Evolutionary conservation across 495 filamentous ascomycete species (phyloP), one percentile per base, ranked within the genome.

Genomic region (Penicillium maclennaniae): DNA sequence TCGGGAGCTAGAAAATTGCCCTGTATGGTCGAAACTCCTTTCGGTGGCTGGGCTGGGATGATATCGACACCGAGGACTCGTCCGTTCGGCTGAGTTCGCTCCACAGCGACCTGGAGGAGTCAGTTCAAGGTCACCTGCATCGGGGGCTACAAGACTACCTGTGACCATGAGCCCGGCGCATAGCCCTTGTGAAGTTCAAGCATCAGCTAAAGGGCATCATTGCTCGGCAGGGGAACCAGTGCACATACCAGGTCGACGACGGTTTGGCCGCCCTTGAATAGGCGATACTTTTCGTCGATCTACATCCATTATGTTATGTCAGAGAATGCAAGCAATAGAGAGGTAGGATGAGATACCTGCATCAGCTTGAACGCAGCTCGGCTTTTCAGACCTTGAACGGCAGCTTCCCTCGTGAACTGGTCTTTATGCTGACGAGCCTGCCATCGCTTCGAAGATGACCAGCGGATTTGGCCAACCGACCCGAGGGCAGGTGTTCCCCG

Each of bases 81-180:
- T 0, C 93, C 92, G 40, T 78, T 67, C 0, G 93, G 92, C 48
- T 78, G 70, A 3, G 88, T 95, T 6, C 81, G 80, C 50, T 86
- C 85, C 3, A 88, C 73, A 7, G 93, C 95, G n/a, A 97, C 91
- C 87, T 89, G 49, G 28, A 55, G 43, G 55, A 19, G 12, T 23
- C 14, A 34, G 16, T 4, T 15, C 3, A 17, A 6, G 8, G 1
- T 26, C n/a, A 26, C 19, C 9, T 17, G 31, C 3, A 14, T 14
- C 8, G 10, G 10, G 10, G 15, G 10, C 9, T 34, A 34, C 31
- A 14, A 14, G 15, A 10, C 8, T 34, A 90, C 87, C 73, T 98
- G 91, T 36, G 90, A 95, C 93, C 93, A 98, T 19, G 83, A 86
- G 0, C 95, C 93, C 15, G 93, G 93, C 6, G 93, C 93, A 72